Evolutionary conservation across 2,329 filamentous ascomycete species (phyloP).

Genomic region (Parascedosporium putredinis): DNA sequence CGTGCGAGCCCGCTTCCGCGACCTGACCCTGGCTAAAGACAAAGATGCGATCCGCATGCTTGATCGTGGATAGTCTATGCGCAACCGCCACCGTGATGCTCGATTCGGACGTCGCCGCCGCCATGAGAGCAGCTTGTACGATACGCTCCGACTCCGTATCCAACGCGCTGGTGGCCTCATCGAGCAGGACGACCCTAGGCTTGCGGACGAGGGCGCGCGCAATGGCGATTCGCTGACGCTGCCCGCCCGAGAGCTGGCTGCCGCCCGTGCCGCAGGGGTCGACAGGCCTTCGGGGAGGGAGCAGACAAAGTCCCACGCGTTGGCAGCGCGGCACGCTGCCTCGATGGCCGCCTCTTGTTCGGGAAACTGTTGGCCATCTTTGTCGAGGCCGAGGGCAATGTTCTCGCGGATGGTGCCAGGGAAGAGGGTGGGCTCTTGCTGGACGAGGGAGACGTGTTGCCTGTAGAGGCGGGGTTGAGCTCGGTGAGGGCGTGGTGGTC

Average conservation of each 20-base stretch:
- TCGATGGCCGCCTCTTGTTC: conserved; percentile 33
- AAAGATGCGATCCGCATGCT: conserved; percentile 52
- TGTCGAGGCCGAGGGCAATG: conserved; percentile 35
- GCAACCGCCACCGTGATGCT: conserved; percentile 54
- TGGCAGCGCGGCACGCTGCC: conserved; percentile 41
- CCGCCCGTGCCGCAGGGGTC: conserved; percentile 58
- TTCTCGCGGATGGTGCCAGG: conserved; percentile 46
- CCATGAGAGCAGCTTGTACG: conserved; percentile 50
- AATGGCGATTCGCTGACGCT: conserved; percentile 63
- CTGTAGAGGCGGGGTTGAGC: conserved; percentile 22
- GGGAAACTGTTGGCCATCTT: conserved; percentile 14
- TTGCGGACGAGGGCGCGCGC: conserved; percentile 59
- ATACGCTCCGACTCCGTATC: conserved; percentile 57
- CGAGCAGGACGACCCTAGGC: conserved; percentile 57
- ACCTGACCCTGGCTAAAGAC: conserved; percentile 49
- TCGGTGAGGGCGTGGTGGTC: conserved; percentile 18
- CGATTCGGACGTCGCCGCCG: conserved; percentile 18
- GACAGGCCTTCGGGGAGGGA: conserved; percentile 49
- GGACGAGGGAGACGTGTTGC: conserved; percentile 25
- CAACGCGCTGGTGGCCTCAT: conserved; percentile 58
- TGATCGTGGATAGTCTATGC: conserved; percentile 44
- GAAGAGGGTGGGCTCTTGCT: conserved; percentile 30
- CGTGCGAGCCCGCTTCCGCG: conserved; percentile 49
- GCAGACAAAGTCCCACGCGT: conserved; percentile 44
- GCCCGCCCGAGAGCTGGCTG: conserved; percentile 60